A percentile compares a stretch with the other conserved stretches of the same genome.
These are phyloP conservation scores for Spathaspora sp. DNA, from an alignment of 1,139 yeast genomes.

Conservation along the genomic window DNA sequence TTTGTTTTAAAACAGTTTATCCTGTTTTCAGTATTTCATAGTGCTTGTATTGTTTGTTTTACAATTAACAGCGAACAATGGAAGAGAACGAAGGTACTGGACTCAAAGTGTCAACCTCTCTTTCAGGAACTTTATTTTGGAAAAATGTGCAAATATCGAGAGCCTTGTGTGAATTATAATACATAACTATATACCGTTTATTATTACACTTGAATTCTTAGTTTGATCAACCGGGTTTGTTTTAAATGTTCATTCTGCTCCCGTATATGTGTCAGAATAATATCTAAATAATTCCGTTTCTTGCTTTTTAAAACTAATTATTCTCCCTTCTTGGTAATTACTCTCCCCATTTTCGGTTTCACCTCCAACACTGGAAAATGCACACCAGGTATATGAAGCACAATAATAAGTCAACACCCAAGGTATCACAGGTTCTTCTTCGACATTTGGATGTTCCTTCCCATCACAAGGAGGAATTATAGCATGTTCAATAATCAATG, in stretches of 20 bases:
- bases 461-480: slow-evolving; percentile 22
- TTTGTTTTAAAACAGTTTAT: no score
- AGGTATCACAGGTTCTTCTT: slow-evolving; percentile 30
- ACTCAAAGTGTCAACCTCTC: no score
- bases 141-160: no score
- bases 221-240: neutral
- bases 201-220: no score
- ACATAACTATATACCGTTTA: no score
- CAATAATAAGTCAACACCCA: slow-evolving; percentile 28
- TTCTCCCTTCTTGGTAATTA: slow-evolving; percentile 26
- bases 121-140: no score
- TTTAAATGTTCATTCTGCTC: slow-evolving; percentile 10
- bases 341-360: slow-evolving; percentile 17
- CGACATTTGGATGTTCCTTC: slow-evolving; percentile 16
- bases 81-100: no score
- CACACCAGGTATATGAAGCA: slow-evolving; percentile 44
- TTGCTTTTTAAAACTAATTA: slow-evolving; percentile 22
- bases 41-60: no score
- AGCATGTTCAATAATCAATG: slow-evolving; percentile 23
- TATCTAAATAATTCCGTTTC: slow-evolving; percentile 21
- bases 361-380: slow-evolving; percentile 40
- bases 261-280: slow-evolving; percentile 33
- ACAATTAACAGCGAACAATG: no score
- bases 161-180: no score
- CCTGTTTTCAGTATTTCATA: no score